Conservation (phyloP, 208 protist species). For the Crithidia thermophila region DNA sequence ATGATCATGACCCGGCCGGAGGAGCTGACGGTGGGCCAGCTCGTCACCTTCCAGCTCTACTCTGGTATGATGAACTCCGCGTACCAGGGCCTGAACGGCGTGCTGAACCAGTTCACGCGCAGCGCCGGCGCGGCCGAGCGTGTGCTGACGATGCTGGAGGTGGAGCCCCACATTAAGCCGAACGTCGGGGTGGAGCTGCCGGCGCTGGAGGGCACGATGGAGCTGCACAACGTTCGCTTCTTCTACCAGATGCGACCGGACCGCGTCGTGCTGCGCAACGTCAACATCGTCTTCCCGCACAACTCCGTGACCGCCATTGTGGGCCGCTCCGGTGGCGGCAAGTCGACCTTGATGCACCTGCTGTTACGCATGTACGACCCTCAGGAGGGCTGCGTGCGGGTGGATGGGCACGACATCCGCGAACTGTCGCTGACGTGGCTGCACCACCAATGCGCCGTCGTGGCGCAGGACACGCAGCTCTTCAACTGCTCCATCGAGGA, state of each 20-base stretch:
- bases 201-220: constrained; percentile 36
- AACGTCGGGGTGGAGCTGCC: constrained; percentile 33
- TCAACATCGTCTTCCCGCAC: constrained; percentile 28
- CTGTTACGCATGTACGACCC: constrained; percentile 80
- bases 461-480: constrained; percentile 97
- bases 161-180: constrained; percentile 33
- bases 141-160: constrained; percentile 51
- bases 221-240: constrained; percentile 50
- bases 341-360: constrained; percentile 69
- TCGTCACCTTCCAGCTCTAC: constrained; percentile 67
- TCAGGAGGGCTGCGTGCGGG: constrained; percentile 38
- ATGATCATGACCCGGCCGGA: constrained; percentile 45
- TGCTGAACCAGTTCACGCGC: constrained; percentile 46
- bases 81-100: constrained; percentile 48
- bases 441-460: constrained; percentile 92
- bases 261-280: constrained; percentile 23
- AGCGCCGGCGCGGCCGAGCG: constrained; percentile 58
- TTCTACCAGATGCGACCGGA: constrained; percentile 32
- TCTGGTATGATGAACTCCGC: constrained; percentile 49
- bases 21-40: constrained; percentile 51
- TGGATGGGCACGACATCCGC: constrained; percentile 40
- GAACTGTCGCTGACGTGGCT: constrained; percentile 39
- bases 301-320: constrained; percentile 59
- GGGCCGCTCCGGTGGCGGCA: constrained; percentile 78
- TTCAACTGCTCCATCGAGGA: constrained; percentile 92